Evolutionary conservation across 2,329 filamentous ascomycete genomes (phyloP).

Genomic region (Claviceps sp.): DNA sequence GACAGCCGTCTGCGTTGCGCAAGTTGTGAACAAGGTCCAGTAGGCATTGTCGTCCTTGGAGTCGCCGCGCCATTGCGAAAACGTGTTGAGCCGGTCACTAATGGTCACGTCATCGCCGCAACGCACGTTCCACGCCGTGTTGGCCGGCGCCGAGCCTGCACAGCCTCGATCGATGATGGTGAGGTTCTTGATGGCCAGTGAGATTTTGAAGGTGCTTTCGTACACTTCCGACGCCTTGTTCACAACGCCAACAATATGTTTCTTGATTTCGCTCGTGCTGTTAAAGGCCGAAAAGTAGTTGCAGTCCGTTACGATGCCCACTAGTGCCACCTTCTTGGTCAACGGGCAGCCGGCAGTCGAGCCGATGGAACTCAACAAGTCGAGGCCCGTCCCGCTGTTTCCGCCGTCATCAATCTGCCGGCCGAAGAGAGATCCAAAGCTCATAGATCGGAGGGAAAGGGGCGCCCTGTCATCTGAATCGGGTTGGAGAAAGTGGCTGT

Average conservation of each 20-base stretch:
- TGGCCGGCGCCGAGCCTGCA: conserved; percentile 50
- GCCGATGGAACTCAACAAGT: conserved; percentile 67
- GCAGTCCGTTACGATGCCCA: conserved; percentile 90
- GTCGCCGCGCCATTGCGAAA: conserved; percentile 76
- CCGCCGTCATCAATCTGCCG: conserved; percentile 58
- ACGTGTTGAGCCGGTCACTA: conserved; percentile 67
- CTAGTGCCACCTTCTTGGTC: conserved; percentile 79
- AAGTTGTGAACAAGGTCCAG: conserved; percentile 80
- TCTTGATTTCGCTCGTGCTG: conserved; percentile 42
- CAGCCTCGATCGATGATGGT: conserved; percentile 66
- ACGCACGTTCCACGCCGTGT: conserved; percentile 71
- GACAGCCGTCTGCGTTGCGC: conserved; percentile 70
- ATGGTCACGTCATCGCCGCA: conserved; percentile 55
- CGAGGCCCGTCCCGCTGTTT: conserved; percentile 53
- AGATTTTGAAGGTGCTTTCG: conserved; percentile 88
- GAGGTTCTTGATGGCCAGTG: conserved; percentile 76
- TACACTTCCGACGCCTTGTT: conserved; percentile 81
- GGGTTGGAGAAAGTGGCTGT: conserved; percentile 58
- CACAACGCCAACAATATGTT: conserved; percentile 70
- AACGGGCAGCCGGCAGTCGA: conserved; percentile 71
- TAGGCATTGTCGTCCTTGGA: conserved; percentile 73
- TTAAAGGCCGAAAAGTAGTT: conserved; percentile 66
- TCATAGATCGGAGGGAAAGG: conserved; percentile 42
- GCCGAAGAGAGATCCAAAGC: conserved; percentile 56
- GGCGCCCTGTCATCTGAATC: conserved; percentile 34